A percentile compares a stretch with the other conserved stretches of the same genome.
Evolutionary conservation across 106 monocot species (phyloP).

Genomic region (Xerophyta viscosa): DNA sequence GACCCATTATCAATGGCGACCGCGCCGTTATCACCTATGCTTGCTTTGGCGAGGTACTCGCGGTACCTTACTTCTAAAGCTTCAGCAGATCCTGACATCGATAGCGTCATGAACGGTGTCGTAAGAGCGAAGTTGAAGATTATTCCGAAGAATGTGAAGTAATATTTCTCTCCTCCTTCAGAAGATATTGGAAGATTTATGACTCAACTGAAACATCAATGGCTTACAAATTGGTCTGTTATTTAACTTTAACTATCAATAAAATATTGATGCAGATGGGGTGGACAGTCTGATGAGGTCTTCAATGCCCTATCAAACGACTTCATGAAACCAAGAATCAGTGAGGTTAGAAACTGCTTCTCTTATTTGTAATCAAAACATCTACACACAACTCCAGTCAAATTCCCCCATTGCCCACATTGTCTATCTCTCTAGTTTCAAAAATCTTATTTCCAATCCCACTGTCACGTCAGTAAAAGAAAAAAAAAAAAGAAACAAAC

Average conservation of each 20-base stretch:
- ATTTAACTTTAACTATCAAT: background rate
- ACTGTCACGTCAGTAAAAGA: too few species aligned
- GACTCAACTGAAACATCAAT: background rate
- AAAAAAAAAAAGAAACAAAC: too few species aligned
- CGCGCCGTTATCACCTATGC: background rate
- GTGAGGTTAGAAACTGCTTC: slow-evolving; percentile 33
- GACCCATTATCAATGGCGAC: slow-evolving; percentile 15
- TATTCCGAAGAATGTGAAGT: slow-evolving; percentile 77
- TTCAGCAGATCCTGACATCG: slow-evolving; percentile 13
- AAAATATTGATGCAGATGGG: slow-evolving; percentile 56
- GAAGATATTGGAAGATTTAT: background rate
- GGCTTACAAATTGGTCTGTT: background rate
- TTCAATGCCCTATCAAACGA: slow-evolving; percentile 43
- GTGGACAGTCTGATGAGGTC: slow-evolving; percentile 53
- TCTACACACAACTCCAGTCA: too few species aligned
- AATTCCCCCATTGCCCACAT: too few species aligned
- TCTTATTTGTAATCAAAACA: background rate
- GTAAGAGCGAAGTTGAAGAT: slow-evolving; percentile 74
- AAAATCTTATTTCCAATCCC: too few species aligned
- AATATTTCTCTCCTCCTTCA: background rate
- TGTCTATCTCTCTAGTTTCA: too few species aligned
- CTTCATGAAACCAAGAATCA: slow-evolving; percentile 95
- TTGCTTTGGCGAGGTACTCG: slow-evolving; percentile 32
- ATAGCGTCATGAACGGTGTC: slow-evolving; percentile 56
- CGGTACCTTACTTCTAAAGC: slow-evolving; percentile 52